These are phyloP conservation scores for Parastagonospora avenae DNA, from an alignment of 2,329 filamentous ascomycete species.

Conservation along the genomic window DNA sequence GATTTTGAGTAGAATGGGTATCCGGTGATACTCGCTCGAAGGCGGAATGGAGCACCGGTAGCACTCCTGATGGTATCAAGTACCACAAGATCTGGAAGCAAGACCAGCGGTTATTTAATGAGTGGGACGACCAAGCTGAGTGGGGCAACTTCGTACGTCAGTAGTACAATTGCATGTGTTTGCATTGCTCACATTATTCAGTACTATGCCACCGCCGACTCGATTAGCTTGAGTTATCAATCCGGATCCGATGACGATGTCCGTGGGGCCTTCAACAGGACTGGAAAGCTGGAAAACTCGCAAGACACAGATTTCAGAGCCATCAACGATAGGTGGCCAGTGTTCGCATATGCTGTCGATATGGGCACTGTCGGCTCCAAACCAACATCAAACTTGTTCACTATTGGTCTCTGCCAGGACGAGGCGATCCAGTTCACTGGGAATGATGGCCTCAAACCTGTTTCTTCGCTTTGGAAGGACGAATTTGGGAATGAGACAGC, in stretches of 20 bases:
- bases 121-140: constrained; percentile 55
- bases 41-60: constrained; percentile 67
- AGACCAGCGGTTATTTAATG: constrained; percentile 54
- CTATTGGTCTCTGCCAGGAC: constrained; percentile 57
- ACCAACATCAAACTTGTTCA: constrained; percentile 52
- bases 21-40: constrained; percentile 64
- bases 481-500: constrained; percentile 53
- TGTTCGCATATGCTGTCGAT: constrained; percentile 59
- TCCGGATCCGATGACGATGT: constrained; percentile 55
- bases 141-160: constrained; percentile 54
- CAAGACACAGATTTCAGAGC: constrained; percentile 58
- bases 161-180: not conserved
- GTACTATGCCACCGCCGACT: constrained; percentile 58
- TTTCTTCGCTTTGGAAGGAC: constrained; percentile 57
- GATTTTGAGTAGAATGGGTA: constrained; percentile 65
- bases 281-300: constrained; percentile 52
- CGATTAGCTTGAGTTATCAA: constrained; percentile 51
- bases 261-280: constrained; percentile 51
- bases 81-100: constrained; percentile 65
- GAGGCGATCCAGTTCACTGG: constrained; percentile 58
- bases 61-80: constrained; percentile 48
- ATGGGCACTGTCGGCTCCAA: constrained; percentile 52
- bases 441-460: constrained; percentile 41
- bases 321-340: constrained; percentile 57
- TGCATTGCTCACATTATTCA: constrained; percentile 6